phyloP scores from a whole-genome alignment of 768 basidiomycete genomes.

The Kwoniella dendrophila region DNA sequence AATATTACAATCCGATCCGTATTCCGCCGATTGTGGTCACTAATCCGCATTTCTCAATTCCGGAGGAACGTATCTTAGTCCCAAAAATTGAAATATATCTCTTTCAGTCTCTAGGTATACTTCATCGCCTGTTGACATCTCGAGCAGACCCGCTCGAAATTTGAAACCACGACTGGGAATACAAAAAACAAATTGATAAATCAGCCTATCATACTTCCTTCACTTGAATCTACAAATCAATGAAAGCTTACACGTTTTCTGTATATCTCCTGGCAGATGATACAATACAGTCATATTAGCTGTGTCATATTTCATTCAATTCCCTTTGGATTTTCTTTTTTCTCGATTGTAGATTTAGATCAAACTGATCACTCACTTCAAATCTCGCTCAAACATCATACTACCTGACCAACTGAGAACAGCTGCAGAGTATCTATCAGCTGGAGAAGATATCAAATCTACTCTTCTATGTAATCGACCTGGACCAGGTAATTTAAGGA shows the following conservation, averaged over 20 bases:
- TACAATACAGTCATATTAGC: not conserved
- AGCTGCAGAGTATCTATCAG: slow-evolving; percentile 81
- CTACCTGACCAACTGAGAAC: slow-evolving; percentile 92
- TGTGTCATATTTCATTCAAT: too few relatives aligned
- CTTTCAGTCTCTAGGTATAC: slow-evolving; percentile 48
- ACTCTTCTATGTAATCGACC: slow-evolving; percentile 67
- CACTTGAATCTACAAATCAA: not conserved
- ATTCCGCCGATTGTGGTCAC: not conserved
- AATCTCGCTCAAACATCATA: slow-evolving; percentile 84
- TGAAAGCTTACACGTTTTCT: slow-evolving; percentile 35
- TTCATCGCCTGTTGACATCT: slow-evolving; percentile 45
- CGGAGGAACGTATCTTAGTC: slow-evolving; percentile 50
- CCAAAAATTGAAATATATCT: slow-evolving; percentile 50
- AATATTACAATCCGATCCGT: too few relatives aligned
- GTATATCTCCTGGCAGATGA: slow-evolving; percentile 37
- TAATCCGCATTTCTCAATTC: slow-evolving; percentile 52
- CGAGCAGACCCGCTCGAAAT: slow-evolving; percentile 43
- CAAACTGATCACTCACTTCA: slow-evolving; percentile 55
- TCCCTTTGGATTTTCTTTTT: not conserved
- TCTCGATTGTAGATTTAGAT: not conserved
- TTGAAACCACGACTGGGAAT: slow-evolving; percentile 35
- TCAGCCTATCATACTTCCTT: not conserved
- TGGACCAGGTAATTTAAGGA: slow-evolving; percentile 67
- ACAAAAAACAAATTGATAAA: not conserved
- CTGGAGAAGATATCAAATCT: slow-evolving; percentile 79